Evolutionary conservation across 805 yeast genomes (phyloP), one percentile per base, ranked within the genome.

Genomic region (Maudiozyma barnettii): DNA sequence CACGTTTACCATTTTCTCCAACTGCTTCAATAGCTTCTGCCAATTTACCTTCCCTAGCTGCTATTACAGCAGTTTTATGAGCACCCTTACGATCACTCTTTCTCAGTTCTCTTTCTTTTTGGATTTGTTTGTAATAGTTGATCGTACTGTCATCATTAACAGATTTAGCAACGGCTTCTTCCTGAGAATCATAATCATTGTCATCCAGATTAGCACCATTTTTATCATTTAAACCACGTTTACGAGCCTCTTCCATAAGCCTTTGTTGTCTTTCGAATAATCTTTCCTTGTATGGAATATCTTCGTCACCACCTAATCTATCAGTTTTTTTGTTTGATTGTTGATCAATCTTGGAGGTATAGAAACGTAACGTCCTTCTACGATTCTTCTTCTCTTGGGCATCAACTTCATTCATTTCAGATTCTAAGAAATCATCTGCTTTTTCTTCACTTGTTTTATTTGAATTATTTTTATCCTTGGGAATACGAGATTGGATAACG

Each of bases 271-370:
- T 79, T 69, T 91, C 97, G 58, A 78, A 90, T 40, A 86, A 73
- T 57, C 97, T 78, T 67, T 91, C 98, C 56, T 78, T 81, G 66
- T 93, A 91, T 16, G 98, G 97, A 49, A 91, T 69, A 67, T 91
- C 99, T 51, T 77, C 76, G 65, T 91, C 99, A 57, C 98, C 99
- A 41, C 78, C 73, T 51, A 70, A 76, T 54, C 69, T 73, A 42
- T 81, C 82, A 39, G 68, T 70, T 50, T 77, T 76, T 64, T 82
- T 83, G 55, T 73, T 72, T 23, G 76, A 81, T 45, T 82, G 82
- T 68, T 90, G 95, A 64, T 89, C 96, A 65, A 93, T 90, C 67
- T 91, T 90, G 49, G 98, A 86, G 1, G 99, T 93, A 74, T 93
- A 93, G 79, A 93, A 93, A 51, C 98, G 81, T 58, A 93, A 77